Evolutionary conservation across 257 asterid species (phyloP).

Genomic region (Rauvolfia tetraphylla): DNA sequence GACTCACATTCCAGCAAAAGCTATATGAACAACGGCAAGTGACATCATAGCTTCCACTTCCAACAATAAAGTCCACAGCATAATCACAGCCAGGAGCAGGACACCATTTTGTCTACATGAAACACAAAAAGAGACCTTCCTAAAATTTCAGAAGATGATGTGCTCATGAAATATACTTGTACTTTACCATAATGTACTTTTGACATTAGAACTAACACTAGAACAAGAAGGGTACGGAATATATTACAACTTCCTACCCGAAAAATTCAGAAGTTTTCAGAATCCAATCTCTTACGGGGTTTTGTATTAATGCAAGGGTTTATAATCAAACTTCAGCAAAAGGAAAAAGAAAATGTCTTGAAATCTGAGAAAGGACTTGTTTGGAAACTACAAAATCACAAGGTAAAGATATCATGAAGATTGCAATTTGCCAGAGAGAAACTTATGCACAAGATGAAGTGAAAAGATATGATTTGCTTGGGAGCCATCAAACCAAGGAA

Average conservation of each 20-base stretch:
- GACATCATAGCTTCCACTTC: constrained; percentile 86
- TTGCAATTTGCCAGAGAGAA: too few species aligned
- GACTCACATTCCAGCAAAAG: constrained; percentile 93
- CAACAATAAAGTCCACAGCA: constrained; percentile 77
- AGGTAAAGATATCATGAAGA: neutral
- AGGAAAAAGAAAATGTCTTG: neutral
- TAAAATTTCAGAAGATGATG: neutral
- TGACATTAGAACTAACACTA: neutral
- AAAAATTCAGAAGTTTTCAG: neutral
- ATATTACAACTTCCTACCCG: neutral
- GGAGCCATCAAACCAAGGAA: neutral
- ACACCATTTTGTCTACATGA: constrained; percentile 81
- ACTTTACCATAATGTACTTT: neutral
- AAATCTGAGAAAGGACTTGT: neutral
- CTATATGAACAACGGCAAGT: constrained; percentile 72
- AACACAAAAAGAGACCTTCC: constrained; percentile 16
- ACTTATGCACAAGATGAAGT: neutral
- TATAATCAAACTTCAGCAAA: neutral
- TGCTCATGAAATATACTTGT: neutral
- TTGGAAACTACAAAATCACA: neutral
- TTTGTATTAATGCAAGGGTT: neutral
- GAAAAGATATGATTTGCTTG: neutral
- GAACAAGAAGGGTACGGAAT: neutral
- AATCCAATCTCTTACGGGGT: neutral
- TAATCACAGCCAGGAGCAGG: constrained; percentile 96